Percentiles rank a stretch among this genome's conserved stretches.
Conservation (phyloP, 371 early-diverging fungal species). For the Actinomortierella wolfii region DNA sequence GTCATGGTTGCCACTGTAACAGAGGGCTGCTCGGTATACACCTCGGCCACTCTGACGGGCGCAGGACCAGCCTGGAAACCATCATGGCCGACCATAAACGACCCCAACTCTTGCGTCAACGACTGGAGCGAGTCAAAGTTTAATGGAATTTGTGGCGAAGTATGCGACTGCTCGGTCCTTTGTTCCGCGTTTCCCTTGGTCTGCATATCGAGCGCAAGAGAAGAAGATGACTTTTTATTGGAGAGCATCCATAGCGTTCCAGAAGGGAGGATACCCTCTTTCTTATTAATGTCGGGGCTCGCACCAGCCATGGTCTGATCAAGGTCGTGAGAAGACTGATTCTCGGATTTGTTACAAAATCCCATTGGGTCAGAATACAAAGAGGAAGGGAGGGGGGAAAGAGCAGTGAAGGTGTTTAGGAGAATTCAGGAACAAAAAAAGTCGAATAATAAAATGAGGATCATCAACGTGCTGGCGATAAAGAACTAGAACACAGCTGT, state of each 20-base stretch:
- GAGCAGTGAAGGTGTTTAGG: too few relatives aligned
- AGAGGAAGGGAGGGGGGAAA: too few relatives aligned
- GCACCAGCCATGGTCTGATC: neutral
- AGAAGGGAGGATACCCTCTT: neutral
- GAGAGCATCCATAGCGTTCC: constrained; percentile 1
- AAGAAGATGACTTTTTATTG: constrained; percentile 1
- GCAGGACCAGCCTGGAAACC: constrained; percentile 8
- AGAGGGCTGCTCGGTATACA: constrained; percentile 1
- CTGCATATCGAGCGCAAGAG: neutral
- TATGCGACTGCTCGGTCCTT: too few relatives aligned
- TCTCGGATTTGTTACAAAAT: neutral
- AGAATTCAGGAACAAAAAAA: too few relatives aligned
- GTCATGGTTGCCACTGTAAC: neutral
- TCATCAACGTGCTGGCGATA: too few relatives aligned
- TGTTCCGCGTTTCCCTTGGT: too few relatives aligned
- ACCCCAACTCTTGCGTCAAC: too few relatives aligned
- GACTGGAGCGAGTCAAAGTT: too few relatives aligned
- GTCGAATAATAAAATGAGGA: too few relatives aligned
- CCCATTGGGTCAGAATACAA: neutral
- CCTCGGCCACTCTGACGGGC: neutral
- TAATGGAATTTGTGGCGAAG: too few relatives aligned
- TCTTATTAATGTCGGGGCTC: neutral
- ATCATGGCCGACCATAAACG: neutral
- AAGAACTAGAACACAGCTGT: too few relatives aligned
- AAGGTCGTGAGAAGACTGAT: neutral